A percentile compares a stretch with the other conserved stretches of the same genome.
phyloP scores from a whole-genome alignment of 148 eudicot genomes.

The Selenicereus undatus region DNA sequence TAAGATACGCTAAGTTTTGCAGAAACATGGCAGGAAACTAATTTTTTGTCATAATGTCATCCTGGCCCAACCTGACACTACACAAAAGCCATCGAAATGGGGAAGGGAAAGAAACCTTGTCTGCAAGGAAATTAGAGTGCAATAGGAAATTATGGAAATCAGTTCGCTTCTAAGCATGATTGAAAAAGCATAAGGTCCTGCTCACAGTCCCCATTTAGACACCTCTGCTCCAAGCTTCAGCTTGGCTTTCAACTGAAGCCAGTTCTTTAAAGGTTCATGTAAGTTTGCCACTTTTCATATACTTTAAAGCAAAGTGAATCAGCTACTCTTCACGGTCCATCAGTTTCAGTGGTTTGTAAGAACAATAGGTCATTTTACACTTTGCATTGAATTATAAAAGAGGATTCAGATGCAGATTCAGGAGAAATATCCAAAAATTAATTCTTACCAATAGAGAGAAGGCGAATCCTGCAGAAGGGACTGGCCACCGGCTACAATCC shows the following conservation, averaged over 20 bases:
- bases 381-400: not conserved
- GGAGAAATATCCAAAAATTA: not conserved
- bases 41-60: not conserved
- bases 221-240: not conserved
- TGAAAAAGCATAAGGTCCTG: no score
- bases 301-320: not conserved
- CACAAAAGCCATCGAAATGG: not conserved
- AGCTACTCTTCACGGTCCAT: not conserved
- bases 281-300: not conserved
- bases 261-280: not conserved
- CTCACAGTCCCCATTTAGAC: not conserved
- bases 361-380: not conserved
- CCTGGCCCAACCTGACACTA: not conserved
- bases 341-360: not conserved
- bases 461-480: constrained; percentile 63
- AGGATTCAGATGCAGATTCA: not conserved
- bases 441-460: constrained; percentile 52
- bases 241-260: not conserved
- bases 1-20: not conserved
- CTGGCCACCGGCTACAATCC: constrained; percentile 58
- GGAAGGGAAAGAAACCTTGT: not conserved
- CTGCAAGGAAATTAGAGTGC: not conserved
- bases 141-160: not conserved
- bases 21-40: not conserved
- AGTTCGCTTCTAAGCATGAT: not conserved